phyloP scores from a whole-genome alignment of 2,329 filamentous ascomycete genomes.

The Ophiostoma ips region DNA sequence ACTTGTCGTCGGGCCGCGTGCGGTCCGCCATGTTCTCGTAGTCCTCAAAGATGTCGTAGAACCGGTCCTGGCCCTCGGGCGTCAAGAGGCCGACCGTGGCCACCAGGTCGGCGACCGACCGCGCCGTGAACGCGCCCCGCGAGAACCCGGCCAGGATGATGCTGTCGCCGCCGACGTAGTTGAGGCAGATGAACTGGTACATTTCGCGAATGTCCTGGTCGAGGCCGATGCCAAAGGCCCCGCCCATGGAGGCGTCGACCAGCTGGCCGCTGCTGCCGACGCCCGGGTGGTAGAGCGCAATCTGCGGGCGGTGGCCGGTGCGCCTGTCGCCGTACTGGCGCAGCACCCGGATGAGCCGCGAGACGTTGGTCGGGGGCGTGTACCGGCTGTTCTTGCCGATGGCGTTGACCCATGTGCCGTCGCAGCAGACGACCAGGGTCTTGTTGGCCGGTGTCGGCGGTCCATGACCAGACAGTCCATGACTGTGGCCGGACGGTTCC shows the following conservation, averaged over 20 bases:
- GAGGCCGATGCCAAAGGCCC: slow-evolving; percentile 21
- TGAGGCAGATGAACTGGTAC: slow-evolving; percentile 26
- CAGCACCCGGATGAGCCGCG: slow-evolving; percentile 9
- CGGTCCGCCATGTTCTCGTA: slow-evolving; percentile 21
- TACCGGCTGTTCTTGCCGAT: slow-evolving; percentile 15
- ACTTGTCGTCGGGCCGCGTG: slow-evolving; percentile 14
- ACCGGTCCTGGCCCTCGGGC: slow-evolving; percentile 26
- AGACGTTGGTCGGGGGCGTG: slow-evolving; percentile 10
- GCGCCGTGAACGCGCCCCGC: slow-evolving; percentile 26
- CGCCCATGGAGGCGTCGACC: slow-evolving; percentile 19
- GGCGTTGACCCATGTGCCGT: slow-evolving; percentile 23
- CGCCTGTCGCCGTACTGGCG: slow-evolving; percentile 11
- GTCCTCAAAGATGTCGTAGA: slow-evolving; percentile 28
- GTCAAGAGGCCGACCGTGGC: slow-evolving; percentile 27
- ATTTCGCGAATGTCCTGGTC: slow-evolving; percentile 23
- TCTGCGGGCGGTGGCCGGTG: slow-evolving; percentile 14
- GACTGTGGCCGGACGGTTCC: too few species aligned
- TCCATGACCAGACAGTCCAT: too few species aligned
- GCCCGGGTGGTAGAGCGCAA: slow-evolving; percentile 21
- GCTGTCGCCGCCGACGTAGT: slow-evolving; percentile 24
- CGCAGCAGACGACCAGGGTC: slow-evolving; percentile 21
- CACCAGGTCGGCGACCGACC: slow-evolving; percentile 26
- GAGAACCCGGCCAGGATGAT: slow-evolving; percentile 27
- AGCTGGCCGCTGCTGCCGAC: slow-evolving; percentile 19
- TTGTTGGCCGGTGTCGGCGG: slow-evolving; percentile 9